A percentile compares a stretch with the other conserved stretches of the same genome.
These are phyloP conservation scores for Diutina ranongensis DNA, from an alignment of 1,139 yeast species.

Conservation along the genomic window DNA sequence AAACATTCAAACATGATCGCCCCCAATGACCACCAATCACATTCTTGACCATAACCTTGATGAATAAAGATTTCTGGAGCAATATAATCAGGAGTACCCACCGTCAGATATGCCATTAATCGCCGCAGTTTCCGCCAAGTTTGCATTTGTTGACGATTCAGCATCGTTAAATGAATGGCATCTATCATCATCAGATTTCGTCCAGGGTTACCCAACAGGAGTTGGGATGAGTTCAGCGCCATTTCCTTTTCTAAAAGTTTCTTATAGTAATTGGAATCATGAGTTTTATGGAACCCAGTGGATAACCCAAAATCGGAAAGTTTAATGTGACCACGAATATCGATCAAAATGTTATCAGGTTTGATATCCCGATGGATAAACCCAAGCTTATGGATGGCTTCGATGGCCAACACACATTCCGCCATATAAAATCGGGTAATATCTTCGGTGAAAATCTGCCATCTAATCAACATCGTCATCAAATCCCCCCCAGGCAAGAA, in stretches of 20 bases:
- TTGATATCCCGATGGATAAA: conserved; percentile 72
- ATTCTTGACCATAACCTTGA: conserved; percentile 97
- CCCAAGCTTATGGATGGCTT: conserved; percentile 71
- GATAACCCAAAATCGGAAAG: conserved; percentile 75
- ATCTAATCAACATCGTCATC: conserved; percentile 79
- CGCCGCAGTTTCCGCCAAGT: conserved; percentile 97
- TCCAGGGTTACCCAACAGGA: conserved; percentile 11
- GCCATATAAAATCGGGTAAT: conserved; percentile 80
- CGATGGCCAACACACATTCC: conserved; percentile 76
- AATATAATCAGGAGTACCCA: conserved; percentile 97
- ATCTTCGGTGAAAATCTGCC: conserved; percentile 81
- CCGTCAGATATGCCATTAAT: conserved; percentile 96
- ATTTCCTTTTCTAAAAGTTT: conserved; percentile 56
- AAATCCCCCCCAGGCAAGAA: conserved; percentile 80
- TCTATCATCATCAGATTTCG: conserved; percentile 89
- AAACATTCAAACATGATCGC: conserved; percentile 98
- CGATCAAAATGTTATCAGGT: conserved; percentile 74
- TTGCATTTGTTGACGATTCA: conserved; percentile 93
- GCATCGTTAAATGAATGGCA: conserved; percentile 89
- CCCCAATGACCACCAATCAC: conserved; percentile 99
- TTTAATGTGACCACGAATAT: conserved; percentile 70
- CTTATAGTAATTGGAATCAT: conserved; percentile 67
- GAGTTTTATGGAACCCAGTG: conserved; percentile 79
- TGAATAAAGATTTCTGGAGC: conserved; percentile 96
- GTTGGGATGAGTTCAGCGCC: conserved; percentile 6